Percentiles rank a stretch among this genome's conserved stretches.
Evolutionary conservation across 164 flowering plant species (phyloP).

Genomic region (Berberis vulgaris): DNA sequence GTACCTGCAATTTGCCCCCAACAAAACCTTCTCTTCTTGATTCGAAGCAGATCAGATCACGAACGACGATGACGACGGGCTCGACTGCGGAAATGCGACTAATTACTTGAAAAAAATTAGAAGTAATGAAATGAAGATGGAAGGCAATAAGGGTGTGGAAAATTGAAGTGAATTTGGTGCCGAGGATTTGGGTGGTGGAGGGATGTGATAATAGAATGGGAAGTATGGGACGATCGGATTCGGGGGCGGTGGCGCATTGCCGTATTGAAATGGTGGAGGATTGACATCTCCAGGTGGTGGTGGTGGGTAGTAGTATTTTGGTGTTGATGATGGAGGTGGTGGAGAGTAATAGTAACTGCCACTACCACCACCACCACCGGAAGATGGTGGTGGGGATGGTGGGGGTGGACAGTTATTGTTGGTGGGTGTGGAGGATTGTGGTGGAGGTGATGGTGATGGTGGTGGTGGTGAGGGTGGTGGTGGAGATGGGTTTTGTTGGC

Average conservation of each 20-base stretch:
- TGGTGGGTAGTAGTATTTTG: constrained; percentile 27
- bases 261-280: background rate
- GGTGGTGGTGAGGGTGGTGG: background rate
- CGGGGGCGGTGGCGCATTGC: constrained; percentile 2
- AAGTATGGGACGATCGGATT: constrained; percentile 3
- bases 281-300: constrained; percentile 21
- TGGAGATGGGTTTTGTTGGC: background rate
- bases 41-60: too few relatives aligned
- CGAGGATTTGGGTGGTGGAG: background rate
- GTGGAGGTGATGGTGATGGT: background rate
- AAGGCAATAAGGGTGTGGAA: background rate
- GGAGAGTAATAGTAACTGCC: constrained; percentile 19
- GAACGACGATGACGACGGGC: too few relatives aligned
- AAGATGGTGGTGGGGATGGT: constrained; percentile 22
- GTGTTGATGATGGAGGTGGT: constrained; percentile 21
- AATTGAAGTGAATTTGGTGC: background rate
- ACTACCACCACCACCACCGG: background rate
- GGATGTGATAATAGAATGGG: constrained; percentile 2
- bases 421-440: background rate
- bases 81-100: too few relatives aligned
- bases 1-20: too few relatives aligned
- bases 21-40: too few relatives aligned
- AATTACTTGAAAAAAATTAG: background rate
- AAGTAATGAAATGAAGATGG: background rate
- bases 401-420: constrained; percentile 8